Base-by-base conservation (phyloP, 768 basidiomycete species). In the Collybia sordida region DNA sequence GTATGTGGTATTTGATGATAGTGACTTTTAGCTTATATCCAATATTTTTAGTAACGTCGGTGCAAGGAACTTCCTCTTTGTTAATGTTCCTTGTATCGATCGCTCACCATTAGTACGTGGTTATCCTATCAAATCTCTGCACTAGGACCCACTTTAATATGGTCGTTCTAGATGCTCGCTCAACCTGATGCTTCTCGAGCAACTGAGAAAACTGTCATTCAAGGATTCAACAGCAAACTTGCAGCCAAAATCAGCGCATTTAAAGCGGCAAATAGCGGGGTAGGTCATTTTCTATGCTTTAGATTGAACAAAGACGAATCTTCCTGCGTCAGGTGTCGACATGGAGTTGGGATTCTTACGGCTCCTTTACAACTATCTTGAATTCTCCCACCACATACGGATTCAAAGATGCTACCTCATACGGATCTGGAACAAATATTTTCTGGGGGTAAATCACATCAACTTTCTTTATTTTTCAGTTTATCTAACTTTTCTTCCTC, bases 61-160 rank as follows among this genome's bases (percentile, higher is more conserved):
- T 15, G 85, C 76, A 6, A 71, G 84, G 31, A 81, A 64, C 64
- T 84, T 77, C 70, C 70, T 79, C 51, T 80, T 80, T 52, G 68
- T 65, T 53, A 72, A 63, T 19, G 72, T 73, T n/a, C 69, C 69
- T 3, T 66, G 71, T 17, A 64, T 74, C n/a, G 68, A 78, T 43
- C 66, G 72, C 21, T 70, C 72, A 5, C 77, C 74, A 2, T 48
- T 72, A 54, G 78, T 78, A 57, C 17, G 62, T 17, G 9, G 8
- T 47, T 4, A 12, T 19, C 21, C 14, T n/a, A 9, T 19, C 5
- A n/a, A 4, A 15, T 5, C 9, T n/a, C n/a, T n/a, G n/a, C n/a
- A n/a, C n/a, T n/a, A n/a, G n/a, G n/a, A n/a, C n/a, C n/a, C n/a
- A n/a, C n/a, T n/a, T n/a, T n/a, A n/a, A n/a, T n/a, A 8, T 9